Evolutionary conservation across 257 asterid species (phyloP), one percentile per base, ranked within the genome.

Genomic region (Anisodus acutangulus): DNA sequence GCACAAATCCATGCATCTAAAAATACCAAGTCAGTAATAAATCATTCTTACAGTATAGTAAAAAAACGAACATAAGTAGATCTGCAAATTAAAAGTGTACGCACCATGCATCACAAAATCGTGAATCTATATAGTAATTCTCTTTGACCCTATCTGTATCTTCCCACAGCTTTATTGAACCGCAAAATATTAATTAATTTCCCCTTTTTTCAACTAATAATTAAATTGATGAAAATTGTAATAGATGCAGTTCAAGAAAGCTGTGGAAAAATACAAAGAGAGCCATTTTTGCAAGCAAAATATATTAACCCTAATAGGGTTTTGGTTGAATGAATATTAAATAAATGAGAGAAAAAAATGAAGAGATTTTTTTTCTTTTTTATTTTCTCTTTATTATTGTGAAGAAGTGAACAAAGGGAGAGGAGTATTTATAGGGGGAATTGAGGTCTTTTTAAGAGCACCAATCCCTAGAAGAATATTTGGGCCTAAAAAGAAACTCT

Each of bases 81-180:
- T 67, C 76, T 67, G 19, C n/a, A 26, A 66, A 31, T 66, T 9
- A 67, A 35, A 67, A 35, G 6, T 8, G 19, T 3, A 3, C 47
- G 16, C 9, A 68, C 53, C 78, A 68, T 15, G 45, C 71, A 64
- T 64, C 71, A 64, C 43, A 64, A 26, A 26, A 64, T 26, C 17
- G 4, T 39, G 26, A 39, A 49, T 49, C 12, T 49, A 5, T 5
- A 43, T 71, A 8, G 12, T 35, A 43, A 41, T 54, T 54, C 26
- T 9, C 3, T 9, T 84, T 87, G 90, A 71, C 83, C 89, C 91
- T 86, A 43, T 8, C 85, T 88, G 53, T 91, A 92, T 93, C 94
- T 88, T 95, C 95, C 98, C 98, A 93, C 98, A 93, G 92, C 94
- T 89, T 91, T 91, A 90, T 92, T 95, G 98, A 95, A 95, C 98